Base-by-base conservation (phyloP, 2,329 filamentous ascomycete species). In the Rutstroemia sp. region DNA sequence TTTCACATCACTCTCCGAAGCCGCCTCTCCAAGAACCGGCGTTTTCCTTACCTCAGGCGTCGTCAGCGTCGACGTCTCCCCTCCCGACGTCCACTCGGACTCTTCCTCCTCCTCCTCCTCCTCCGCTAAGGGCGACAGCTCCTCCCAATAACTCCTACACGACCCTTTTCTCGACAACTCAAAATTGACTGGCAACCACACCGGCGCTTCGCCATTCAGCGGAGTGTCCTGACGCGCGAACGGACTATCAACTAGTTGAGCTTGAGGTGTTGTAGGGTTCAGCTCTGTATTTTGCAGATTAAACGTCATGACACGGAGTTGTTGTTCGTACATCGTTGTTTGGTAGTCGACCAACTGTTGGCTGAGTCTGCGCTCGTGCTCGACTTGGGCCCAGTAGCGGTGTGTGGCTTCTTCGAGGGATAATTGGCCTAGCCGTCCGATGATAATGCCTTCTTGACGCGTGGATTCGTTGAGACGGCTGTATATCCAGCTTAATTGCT, bases 341-440 rank as follows among this genome's bases (percentile, higher is more conserved):
- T 23, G 48, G 21, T 23, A 14, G 9, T 41, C 23, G 48, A 51
- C 16, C 12, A 23, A 25, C 1, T 45, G 45, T 30, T 45, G 38
- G 30, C 27, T 25, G 34, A 38, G 30, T 42, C 25, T 39, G 17
- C 41, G 30, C 17, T 51, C 51, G 19, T 16, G 12, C 19, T 46
- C 51, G n/a, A 53, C 47, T 14, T 54, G 57, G n/a, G 6, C 50
- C 54, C 56, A 73, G 2, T 72, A 67, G 51, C 76, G 73, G 3
- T 73, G 71, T 41, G 72, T 74, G 60, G 75, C 77, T 14, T 78
- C 73, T 65, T 82, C 78, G 16, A 76, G 66, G 37, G 74, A 71
- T 14, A 83, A 61, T 57, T 82, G 78, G 12, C 73, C 69, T n/a
- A 83, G 68, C 2, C 78, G 70, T 16, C 69, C 57, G 41, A 77